Conservation (phyloP, 78 protist genomes). For the Guillardia theta region DNA sequence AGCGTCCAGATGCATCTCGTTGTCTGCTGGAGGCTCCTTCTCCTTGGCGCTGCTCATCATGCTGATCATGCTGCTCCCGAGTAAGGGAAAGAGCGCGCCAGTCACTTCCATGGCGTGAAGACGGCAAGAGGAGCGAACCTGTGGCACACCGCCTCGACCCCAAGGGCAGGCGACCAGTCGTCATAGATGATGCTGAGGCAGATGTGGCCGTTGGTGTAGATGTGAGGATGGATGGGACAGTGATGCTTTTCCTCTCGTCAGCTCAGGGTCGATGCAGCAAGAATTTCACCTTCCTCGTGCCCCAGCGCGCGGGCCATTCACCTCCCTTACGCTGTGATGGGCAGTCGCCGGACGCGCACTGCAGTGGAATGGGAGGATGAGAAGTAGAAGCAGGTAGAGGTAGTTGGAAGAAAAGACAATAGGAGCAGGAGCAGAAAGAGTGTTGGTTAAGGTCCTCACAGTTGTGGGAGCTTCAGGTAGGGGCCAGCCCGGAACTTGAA, state of each 20-base stretch:
- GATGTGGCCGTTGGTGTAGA: slow-evolving; percentile 7
- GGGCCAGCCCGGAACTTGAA: not conserved
- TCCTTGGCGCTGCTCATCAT: not conserved
- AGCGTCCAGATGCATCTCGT: not conserved
- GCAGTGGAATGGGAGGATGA: not conserved
- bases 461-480: too few species aligned
- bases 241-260: not conserved
- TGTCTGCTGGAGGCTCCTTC: not conserved
- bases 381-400: not conserved
- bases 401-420: too few species aligned
- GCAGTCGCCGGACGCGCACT: not conserved
- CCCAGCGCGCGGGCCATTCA: not conserved
- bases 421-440: not conserved
- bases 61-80: not conserved
- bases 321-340: not conserved
- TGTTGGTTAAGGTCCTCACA: not conserved
- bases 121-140: not conserved
- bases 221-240: slow-evolving; percentile 26
- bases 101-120: too few species aligned
- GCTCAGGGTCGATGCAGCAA: not conserved
- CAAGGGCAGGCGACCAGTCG: slow-evolving; percentile 4
- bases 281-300: not conserved
- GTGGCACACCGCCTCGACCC: slow-evolving; percentile 7
- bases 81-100: not conserved
- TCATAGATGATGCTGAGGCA: not conserved